Conservation (phyloP, 345 rosid species). For the Kandelia obovata region DNA sequence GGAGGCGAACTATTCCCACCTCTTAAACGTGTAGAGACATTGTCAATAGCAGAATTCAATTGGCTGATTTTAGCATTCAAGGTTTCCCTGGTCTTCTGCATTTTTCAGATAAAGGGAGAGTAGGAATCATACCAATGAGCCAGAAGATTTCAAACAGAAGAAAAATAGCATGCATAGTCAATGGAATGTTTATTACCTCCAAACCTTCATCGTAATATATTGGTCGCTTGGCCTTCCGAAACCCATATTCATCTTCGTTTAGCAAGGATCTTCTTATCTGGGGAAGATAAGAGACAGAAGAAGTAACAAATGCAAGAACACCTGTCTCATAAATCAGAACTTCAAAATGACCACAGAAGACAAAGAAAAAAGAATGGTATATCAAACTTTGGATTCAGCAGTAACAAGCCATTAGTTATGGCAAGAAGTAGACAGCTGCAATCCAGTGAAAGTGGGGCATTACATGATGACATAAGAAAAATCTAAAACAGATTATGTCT, state of each 20-base stretch:
- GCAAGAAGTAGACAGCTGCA: not conserved
- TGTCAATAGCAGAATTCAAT: slow-evolving; percentile 88
- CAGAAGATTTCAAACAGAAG: too few relatives aligned
- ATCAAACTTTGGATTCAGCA: not conserved
- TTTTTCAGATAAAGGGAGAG: slow-evolving; percentile 8
- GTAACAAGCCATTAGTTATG: not conserved
- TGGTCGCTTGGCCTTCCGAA: slow-evolving; percentile 62
- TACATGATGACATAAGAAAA: not conserved
- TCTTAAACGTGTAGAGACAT: slow-evolving; percentile 78
- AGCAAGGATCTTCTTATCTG: slow-evolving; percentile 78
- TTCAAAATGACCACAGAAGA: not conserved
- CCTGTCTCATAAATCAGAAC: not conserved
- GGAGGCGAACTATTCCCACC: slow-evolving; percentile 50
- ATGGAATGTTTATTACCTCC: slow-evolving; percentile 41
- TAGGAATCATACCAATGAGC: not conserved
- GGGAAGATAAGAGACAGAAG: slow-evolving; percentile 8
- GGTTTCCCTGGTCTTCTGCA: slow-evolving; percentile 81
- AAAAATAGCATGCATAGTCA: not conserved
- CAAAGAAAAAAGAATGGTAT: not conserved
- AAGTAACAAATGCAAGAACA: slow-evolving; percentile 5
- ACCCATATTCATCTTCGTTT: slow-evolving; percentile 79
- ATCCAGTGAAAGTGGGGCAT: not conserved
- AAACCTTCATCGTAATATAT: slow-evolving; percentile 84
- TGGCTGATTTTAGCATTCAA: slow-evolving; percentile 79
- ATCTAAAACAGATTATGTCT: not conserved